phyloP scores from a whole-genome alignment of 1,139 yeast species.

The Suhomyces panamericanus region DNA sequence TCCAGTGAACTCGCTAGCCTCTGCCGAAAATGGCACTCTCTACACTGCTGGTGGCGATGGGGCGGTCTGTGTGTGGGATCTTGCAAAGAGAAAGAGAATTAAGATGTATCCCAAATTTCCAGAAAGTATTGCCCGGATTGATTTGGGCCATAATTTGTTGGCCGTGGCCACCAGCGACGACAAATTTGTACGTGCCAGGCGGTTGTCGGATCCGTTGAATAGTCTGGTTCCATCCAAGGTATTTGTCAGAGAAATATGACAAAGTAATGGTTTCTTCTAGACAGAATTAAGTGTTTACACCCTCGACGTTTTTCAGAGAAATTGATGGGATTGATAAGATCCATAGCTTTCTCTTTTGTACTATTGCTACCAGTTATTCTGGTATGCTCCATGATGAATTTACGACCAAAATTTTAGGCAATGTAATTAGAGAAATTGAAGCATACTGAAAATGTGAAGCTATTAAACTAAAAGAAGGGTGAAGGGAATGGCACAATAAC shows the following conservation, averaged over 20 bases:
- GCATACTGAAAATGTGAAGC: too few relatives aligned
- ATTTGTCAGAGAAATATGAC: slow-evolving; percentile 11
- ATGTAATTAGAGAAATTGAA: too few relatives aligned
- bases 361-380: too few relatives aligned
- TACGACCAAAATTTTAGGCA: too few relatives aligned
- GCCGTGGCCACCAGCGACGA: slow-evolving; percentile 70
- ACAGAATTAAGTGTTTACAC: too few relatives aligned
- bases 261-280: too few relatives aligned
- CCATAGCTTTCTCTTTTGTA: too few relatives aligned
- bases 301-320: too few relatives aligned
- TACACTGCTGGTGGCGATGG: slow-evolving; percentile 85
- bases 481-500: too few relatives aligned
- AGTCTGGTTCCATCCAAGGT: slow-evolving; percentile 15
- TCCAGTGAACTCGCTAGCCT: slow-evolving; percentile 71
- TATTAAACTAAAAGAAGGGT: too few relatives aligned
- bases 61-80: slow-evolving; percentile 76
- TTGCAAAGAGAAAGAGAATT: slow-evolving; percentile 57
- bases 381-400: too few relatives aligned
- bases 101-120: slow-evolving; percentile 56
- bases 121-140: slow-evolving; percentile 51
- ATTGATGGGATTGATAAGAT: too few relatives aligned
- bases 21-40: slow-evolving; percentile 47
- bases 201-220: slow-evolving; percentile 16
- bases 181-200: slow-evolving; percentile 18
- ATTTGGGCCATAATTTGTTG: slow-evolving; percentile 37